Evolutionary conservation across 305 asterid species (phyloP), one percentile per base, ranked within the genome.

Genomic region (Fraxinus sp.): DNA sequence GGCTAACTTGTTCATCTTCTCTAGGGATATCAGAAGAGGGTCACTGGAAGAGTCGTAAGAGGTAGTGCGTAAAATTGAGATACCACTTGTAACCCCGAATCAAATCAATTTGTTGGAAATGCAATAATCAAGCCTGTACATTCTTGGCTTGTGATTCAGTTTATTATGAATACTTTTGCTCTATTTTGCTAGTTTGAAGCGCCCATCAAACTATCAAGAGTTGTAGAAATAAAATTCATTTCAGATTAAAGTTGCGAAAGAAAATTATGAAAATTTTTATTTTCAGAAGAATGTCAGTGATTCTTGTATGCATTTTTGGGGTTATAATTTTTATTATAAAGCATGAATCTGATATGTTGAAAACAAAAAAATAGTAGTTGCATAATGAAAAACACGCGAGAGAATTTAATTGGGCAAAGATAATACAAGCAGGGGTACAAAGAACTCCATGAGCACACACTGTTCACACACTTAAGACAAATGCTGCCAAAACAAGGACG

Each of bases 401-500:
- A 81, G 57, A 81, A 83, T 33, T 68, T 57, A 68, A 37, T 70
- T 36, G n/a, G 20, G 59, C 39, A 68, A 6, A 77, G 5, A 68
- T 64, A 2, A 64, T 14, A 37, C 30, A 18, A 80, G 52, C 75
- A 66, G 32, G 10, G 72, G 59, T 82, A 70, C 81, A 77, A 68
- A 82, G 68, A 44, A 35, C 30, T 55, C 44, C 41, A 32, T 26
- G 13, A 28, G 3, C 78, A 66, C 20, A 14, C 74, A 30, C 11
- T 11, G 18, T 55, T 66, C 83, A 80, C 74, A 39, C 39, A 46
- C 20, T 70, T 52, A 75, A 84, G 33, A 7, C 28, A 52, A 81
- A 62, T 57, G 86, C 83, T 6, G 80, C 80, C 68, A 77, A 77
- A 55, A 82, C 37, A 7, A 80, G n/a, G 74, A 74, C 32, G 7